These are phyloP conservation scores for Limtongia smithiae DNA, from an alignment of 805 yeast genomes.

Conservation along the genomic window DNA sequence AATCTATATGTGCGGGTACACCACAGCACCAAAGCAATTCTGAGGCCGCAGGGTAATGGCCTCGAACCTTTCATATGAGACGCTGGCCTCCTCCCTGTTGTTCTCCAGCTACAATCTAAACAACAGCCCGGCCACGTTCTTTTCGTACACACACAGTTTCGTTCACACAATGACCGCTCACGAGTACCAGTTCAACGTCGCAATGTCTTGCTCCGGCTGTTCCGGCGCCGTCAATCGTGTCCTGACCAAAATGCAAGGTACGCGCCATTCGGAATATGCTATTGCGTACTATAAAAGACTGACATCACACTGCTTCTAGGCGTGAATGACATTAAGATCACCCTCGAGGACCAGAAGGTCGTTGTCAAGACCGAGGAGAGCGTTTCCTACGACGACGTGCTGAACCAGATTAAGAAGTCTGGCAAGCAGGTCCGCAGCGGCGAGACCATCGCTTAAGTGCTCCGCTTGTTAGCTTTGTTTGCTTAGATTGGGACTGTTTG, in stretches of 20 bases:
- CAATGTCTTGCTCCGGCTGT: conserved; percentile 84
- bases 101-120: too few species aligned
- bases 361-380: conserved; percentile 59
- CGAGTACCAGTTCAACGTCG: conserved; percentile 74
- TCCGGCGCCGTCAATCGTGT: conserved; percentile 82
- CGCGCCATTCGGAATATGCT: not conserved
- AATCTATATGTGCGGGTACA: too few species aligned
- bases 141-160: too few species aligned
- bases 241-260: conserved; percentile 31
- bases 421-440: conserved; percentile 81
- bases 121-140: too few species aligned
- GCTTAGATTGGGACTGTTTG: too few species aligned
- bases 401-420: conserved; percentile 77
- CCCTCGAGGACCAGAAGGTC: conserved; percentile 77
- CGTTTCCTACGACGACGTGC: conserved; percentile 71
- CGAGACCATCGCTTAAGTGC: conserved; percentile 44
- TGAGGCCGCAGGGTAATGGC: too few species aligned
- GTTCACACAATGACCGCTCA: conserved; percentile 48
- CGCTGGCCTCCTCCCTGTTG: too few species aligned
- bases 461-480: too few species aligned
- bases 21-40: too few species aligned
- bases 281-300: too few species aligned
- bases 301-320: conserved; percentile 58
- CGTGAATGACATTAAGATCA: conserved; percentile 66
- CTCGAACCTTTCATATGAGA: too few species aligned